Conservation (phyloP, 2,329 filamentous ascomycete genomes). For the Colletotrichum coccodes region DNA sequence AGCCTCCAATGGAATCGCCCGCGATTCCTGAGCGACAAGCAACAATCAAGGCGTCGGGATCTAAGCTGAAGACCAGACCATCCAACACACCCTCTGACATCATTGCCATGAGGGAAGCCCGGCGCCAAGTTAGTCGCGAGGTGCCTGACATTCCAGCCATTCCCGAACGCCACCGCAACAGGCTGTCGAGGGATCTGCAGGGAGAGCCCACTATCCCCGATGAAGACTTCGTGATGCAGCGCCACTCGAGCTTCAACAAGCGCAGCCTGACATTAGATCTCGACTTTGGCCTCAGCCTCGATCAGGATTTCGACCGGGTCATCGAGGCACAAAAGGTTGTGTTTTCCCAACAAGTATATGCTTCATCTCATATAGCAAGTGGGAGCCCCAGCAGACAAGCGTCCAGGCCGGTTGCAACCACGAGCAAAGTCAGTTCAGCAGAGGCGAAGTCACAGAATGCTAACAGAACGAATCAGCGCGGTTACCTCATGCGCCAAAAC, state of each 20-base stretch:
- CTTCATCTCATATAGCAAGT: constrained; percentile 34
- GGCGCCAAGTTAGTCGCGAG: constrained; percentile 85
- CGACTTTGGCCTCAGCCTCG: constrained; percentile 86
- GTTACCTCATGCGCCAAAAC: constrained; percentile 98
- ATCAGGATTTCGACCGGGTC: constrained; percentile 92
- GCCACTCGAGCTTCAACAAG: constrained; percentile 81
- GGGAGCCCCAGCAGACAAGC: constrained; percentile 55
- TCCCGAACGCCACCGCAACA: constrained; percentile 68
- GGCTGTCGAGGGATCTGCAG: constrained; percentile 60
- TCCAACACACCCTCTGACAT: constrained; percentile 90
- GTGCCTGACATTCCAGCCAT: constrained; percentile 69
- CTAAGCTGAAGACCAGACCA: constrained; percentile 87
- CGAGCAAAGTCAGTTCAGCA: constrained; percentile 6
- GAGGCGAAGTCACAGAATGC: constrained; percentile 54
- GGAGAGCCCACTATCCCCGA: constrained; percentile 46
- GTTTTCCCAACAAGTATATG: constrained; percentile 50
- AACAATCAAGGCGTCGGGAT: constrained; percentile 89
- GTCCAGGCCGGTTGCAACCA: constrained; percentile 44
- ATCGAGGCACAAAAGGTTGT: constrained; percentile 97
- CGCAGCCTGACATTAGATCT: constrained; percentile 85
- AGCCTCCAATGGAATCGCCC: constrained; percentile 62
- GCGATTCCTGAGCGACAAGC: constrained; percentile 83
- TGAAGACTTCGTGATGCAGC: constrained; percentile 63
- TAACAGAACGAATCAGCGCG: constrained; percentile 85
- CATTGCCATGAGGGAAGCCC: constrained; percentile 84